phyloP scores from a whole-genome alignment of 164 flowering plant species.

The Vitis riparia region DNA sequence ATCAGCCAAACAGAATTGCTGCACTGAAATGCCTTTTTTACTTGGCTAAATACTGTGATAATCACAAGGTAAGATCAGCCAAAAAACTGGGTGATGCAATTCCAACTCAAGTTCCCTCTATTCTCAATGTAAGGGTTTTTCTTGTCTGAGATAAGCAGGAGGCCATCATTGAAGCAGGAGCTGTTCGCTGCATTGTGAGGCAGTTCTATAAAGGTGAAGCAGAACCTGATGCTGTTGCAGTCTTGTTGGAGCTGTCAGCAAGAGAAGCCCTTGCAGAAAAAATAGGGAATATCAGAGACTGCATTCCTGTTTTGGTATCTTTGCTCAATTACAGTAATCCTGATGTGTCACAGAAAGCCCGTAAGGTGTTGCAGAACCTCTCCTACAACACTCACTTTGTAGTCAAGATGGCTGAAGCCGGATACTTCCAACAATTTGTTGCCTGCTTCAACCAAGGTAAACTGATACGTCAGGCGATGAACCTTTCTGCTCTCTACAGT shows the following conservation, averaged over 20 bases:
- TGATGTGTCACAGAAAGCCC: constrained; percentile 12
- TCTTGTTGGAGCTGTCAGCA: constrained; percentile 23
- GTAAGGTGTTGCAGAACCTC: constrained; percentile 18
- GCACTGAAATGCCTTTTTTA: constrained; percentile 17
- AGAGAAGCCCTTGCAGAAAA: constrained; percentile 16
- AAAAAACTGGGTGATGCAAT: neutral
- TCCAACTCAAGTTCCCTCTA: neutral
- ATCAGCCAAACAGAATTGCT: neutral
- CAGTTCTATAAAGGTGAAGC: constrained; percentile 17
- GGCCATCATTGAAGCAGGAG: constrained; percentile 19
- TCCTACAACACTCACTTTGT: constrained; percentile 25
- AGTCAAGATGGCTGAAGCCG: constrained; percentile 31
- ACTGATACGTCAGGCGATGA: neutral
- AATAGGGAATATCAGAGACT: constrained; percentile 21
- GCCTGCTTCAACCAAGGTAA: constrained; percentile 25
- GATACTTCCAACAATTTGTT: constrained; percentile 23
- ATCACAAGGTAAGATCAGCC: constrained; percentile 14
- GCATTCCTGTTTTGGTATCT: constrained; percentile 27
- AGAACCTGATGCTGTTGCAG: constrained; percentile 10
- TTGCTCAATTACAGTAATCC: constrained; percentile 6
- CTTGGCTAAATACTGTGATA: constrained; percentile 19
- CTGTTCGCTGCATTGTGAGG: constrained; percentile 18
- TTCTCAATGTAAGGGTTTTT: neutral
- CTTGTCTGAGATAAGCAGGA: constrained; percentile 11
- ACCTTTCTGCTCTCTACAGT: neutral